phyloP scores from a whole-genome alignment of 192 early-diverging fungal species.

The Chytriomyces hyalinus region DNA sequence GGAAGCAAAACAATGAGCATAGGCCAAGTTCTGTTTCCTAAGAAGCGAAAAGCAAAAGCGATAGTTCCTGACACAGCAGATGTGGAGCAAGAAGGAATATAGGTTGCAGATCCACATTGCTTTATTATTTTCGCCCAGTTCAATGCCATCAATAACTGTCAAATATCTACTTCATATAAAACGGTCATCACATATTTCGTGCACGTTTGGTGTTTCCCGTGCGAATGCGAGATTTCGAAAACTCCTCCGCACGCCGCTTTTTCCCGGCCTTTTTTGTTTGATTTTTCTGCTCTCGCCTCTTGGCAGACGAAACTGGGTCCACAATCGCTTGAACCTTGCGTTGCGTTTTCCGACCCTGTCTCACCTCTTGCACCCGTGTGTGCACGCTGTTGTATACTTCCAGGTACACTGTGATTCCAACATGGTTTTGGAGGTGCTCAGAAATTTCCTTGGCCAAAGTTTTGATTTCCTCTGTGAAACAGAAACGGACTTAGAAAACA shows the following conservation, averaged over 20 bases:
- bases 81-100: background rate
- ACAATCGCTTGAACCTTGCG: slow-evolving; percentile 60
- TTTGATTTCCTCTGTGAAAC: slow-evolving; percentile 59
- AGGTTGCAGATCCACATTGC: background rate
- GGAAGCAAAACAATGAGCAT: slow-evolving; percentile 25
- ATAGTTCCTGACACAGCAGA: background rate
- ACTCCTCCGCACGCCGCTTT: slow-evolving; percentile 73
- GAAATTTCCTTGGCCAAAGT: slow-evolving; percentile 53
- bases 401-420: slow-evolving; percentile 33
- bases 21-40: slow-evolving; percentile 24
- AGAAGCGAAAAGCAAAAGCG: background rate
- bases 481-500: slow-evolving; percentile 64
- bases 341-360: slow-evolving; percentile 23
- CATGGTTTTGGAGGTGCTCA: slow-evolving; percentile 30
- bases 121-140: no score
- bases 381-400: slow-evolving; percentile 15
- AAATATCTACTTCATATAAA: no score
- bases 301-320: slow-evolving; percentile 77
- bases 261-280: slow-evolving; percentile 70
- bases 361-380: slow-evolving; percentile 4
- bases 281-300: slow-evolving; percentile 73
- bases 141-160: no score
- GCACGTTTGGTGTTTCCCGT: slow-evolving; percentile 19
- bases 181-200: background rate
- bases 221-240: slow-evolving; percentile 17